Evolutionary conservation across 2,329 filamentous ascomycete genomes (phyloP), one percentile per base, ranked within the genome.

Genomic region (Tolypocladium amazonense): DNA sequence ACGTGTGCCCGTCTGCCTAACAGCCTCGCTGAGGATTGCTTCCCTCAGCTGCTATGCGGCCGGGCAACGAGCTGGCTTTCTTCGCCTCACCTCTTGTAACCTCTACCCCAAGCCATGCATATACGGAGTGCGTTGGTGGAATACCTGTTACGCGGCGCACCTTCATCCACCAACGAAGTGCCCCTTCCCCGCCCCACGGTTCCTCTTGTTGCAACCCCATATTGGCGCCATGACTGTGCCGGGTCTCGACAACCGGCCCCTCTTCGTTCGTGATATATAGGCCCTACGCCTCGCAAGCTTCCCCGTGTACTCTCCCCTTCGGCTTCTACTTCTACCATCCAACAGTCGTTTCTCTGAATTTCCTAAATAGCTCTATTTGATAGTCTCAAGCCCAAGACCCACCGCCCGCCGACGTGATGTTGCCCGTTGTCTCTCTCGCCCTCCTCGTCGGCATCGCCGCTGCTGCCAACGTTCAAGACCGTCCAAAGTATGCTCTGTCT

Each of bases 361-460:
- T 53, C 30, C 30, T 12, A 6, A 4, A 2, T 30, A 8, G 45
- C 6, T n/a, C 27, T 27, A n/a, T n/a, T n/a, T n/a, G 15, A 12
- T n/a, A 33, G 6, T 5, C 30, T 11, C 27, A n/a, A 27, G 47
- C 18, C 15, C 47, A 33, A 20, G 0, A n/a, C 15, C 25, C 30
- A 15, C 47, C 25, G 1, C 0, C 0, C 15, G n/a, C 30, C 58
- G 37, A n/a, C 58, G 61, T 47, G 35, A 61, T 59, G 59, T 27
- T 59, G 25, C 58, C 61, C 52, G 33, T 60, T 52, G 50, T 54
- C 14, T 50, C 59, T 35, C 37, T 64, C 55, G 47, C 58, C 53
- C 27, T 62, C 23, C 58, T 64, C 53, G 60, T 54, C 39, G 53
- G 54, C 60, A 37, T 63, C n/a, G 59, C 7, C 53, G 55, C 54